A percentile compares a stretch with the other conserved stretches of the same genome.
Evolutionary conservation across 2,329 filamentous ascomycete species (phyloP).

Genomic region (Ascochyta koolunga): DNA sequence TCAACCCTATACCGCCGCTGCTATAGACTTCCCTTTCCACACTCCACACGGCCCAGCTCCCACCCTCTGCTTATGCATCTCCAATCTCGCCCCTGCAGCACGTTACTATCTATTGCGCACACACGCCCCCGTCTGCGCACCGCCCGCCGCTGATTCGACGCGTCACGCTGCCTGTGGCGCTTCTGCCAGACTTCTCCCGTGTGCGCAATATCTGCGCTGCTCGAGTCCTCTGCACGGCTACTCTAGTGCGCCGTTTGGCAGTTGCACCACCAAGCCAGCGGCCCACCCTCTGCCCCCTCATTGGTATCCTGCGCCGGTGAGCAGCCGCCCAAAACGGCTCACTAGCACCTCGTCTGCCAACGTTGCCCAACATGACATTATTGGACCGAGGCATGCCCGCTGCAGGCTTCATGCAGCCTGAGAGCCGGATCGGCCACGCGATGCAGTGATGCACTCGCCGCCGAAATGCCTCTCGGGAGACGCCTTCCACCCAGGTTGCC

Average conservation of each 20-base stretch:
- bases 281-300: slow-evolving; percentile 26
- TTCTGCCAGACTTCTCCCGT: slow-evolving; percentile 30
- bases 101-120: slow-evolving; percentile 11
- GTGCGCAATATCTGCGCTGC: slow-evolving; percentile 13
- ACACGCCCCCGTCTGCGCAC: slow-evolving; percentile 23
- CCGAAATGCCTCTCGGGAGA: slow-evolving; percentile 38
- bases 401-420: slow-evolving; percentile 21
- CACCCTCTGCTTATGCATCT: slow-evolving; percentile 25
- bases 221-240: slow-evolving; percentile 34
- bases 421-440: slow-evolving; percentile 36
- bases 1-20: slow-evolving; percentile 15
- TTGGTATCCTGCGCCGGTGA: slow-evolving; percentile 25
- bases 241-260: slow-evolving; percentile 45
- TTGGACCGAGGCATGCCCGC: slow-evolving; percentile 32
- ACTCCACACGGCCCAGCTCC: too few species aligned
- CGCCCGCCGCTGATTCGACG: slow-evolving; percentile 26
- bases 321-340: slow-evolving; percentile 38
- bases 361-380: slow-evolving; percentile 28
- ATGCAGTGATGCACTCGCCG: slow-evolving; percentile 24
- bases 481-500: slow-evolving; percentile 26
- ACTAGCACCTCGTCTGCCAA: slow-evolving; percentile 26
- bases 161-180: slow-evolving; percentile 28
- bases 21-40: slow-evolving; percentile 26
- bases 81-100: slow-evolving; percentile 37
- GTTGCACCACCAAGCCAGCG: slow-evolving; percentile 36